A percentile compares a stretch with the other conserved stretches of the same genome.
Conservation (phyloP, 257 asterid species). For the Forsythia suspensa region DNA sequence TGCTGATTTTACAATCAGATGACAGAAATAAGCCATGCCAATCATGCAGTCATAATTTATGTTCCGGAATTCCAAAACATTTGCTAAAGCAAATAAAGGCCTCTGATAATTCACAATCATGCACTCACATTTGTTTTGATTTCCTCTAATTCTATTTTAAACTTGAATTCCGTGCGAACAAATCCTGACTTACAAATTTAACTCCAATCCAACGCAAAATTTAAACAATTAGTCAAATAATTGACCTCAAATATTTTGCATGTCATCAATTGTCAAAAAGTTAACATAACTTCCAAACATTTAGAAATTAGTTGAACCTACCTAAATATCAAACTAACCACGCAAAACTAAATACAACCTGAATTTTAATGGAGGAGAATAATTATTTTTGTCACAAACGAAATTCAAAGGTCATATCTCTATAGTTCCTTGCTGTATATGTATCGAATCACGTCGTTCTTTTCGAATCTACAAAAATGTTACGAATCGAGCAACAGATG, state of each 20-base stretch:
- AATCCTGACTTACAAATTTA: background rate
- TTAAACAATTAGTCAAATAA: background rate
- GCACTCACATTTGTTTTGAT: background rate
- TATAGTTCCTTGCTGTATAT: background rate
- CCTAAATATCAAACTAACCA: background rate
- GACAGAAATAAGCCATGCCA: background rate
- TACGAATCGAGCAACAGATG: conserved; percentile 7
- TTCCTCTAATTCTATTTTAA: background rate
- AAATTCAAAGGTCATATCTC: conserved; percentile 12
- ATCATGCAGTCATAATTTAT: background rate
- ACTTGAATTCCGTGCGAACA: background rate
- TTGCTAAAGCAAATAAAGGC: background rate
- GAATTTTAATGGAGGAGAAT: background rate
- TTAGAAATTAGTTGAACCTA: background rate
- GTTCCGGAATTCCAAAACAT: background rate
- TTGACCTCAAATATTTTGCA: background rate
- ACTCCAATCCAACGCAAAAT: background rate
- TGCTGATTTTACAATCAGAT: background rate
- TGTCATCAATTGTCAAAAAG: background rate
- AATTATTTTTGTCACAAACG: background rate
- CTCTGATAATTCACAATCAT: too few species aligned
- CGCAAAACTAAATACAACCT: background rate
- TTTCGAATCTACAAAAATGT: background rate
- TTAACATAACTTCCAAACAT: background rate
- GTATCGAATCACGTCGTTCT: background rate